Evolutionary conservation across 139 green algal species (phyloP), one percentile per base, ranked within the genome.

Genomic region (Coelastrella sp.): DNA sequence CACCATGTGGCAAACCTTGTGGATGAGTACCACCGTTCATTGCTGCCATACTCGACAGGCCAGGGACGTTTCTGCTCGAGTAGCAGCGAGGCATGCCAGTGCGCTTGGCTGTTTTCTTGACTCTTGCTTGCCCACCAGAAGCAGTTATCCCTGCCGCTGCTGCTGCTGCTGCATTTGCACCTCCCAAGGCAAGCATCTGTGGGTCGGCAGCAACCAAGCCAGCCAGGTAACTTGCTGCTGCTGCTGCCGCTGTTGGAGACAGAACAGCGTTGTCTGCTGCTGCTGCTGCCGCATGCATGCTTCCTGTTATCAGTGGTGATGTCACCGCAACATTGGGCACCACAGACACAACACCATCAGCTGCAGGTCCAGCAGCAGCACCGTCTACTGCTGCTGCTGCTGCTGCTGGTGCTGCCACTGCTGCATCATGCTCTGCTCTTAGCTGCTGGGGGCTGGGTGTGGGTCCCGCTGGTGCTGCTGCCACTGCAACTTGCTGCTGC

Each of bases 61-160:
- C 66, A 57, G 66, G 53, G 45, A 87, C 19, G 21, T 81, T 81
- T 25, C 45, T 57, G 1, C 35, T 35, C 6, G 51, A 67, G 38
- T 82, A 82, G 68, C 81, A 82, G 69, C 81, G 81, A 67, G 53
- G 53, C 66, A 87, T 80, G 51, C 63, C 80, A 2, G 81, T 81
- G 11, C 81, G 43, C 81, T 87, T 87, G 5, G 81, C 81, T 27
- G 81, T 87, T 50, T 53, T 50, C 57, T 78, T 78, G 5, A 87
- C 51, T 13, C 81, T 75, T 38, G 69, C 48, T 21, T 66, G 64
- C 34, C 80, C 45, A n/a, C 30, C 50, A 8, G 80, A 41, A 37
- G 38, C 32, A n/a, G n/a, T n/a, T 13, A 38, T 43, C 6, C 13
- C 77, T 19, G 77, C 60, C 21, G 51, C 35, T 30, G 77, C 59